Conservation (phyloP, 331 rosid species). For the Malus hybrid region DNA sequence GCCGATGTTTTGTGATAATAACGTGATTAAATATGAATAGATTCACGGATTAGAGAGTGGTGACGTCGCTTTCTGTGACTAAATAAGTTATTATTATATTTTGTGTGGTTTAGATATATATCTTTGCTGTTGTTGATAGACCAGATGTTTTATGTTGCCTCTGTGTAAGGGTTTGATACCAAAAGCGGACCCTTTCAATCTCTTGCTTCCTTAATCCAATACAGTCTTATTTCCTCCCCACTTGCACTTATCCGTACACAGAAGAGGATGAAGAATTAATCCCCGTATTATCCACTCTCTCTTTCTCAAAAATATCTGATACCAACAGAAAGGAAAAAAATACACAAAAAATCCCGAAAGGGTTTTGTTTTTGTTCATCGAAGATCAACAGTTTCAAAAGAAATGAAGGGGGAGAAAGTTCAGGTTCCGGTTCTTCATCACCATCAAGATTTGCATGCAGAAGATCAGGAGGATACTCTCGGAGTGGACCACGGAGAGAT, state of each 20-base stretch:
- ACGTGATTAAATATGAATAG: neutral
- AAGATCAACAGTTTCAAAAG: neutral
- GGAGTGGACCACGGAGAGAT: conserved; percentile 36
- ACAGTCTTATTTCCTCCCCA: conserved; percentile 31
- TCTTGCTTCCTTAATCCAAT: conserved; percentile 59
- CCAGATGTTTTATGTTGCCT: conserved; percentile 82
- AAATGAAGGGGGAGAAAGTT: conserved; percentile 16
- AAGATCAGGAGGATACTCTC: conserved; percentile 14
- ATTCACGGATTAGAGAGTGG: conserved; percentile 4
- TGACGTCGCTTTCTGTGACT: conserved; percentile 33
- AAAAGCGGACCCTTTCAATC: conserved; percentile 42
- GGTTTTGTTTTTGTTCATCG: neutral
- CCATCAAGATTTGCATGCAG: conserved; percentile 54
- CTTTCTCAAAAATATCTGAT: conserved; percentile 4
- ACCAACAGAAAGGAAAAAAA: conserved; percentile 9
- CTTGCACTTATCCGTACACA: conserved; percentile 46
- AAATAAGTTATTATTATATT: neutral
- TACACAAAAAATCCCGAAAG: neutral
- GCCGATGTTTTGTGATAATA: neutral
- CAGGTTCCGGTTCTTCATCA: neutral
- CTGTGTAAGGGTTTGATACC: conserved; percentile 34
- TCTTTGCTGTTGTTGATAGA: conserved; percentile 14
- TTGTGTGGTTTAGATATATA: conserved; percentile 6
- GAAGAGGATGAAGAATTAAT: neutral
- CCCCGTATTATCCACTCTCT: neutral